Evolutionary conservation across 805 yeast genomes (phyloP).

Genomic region (Candida ipomoeae): DNA sequence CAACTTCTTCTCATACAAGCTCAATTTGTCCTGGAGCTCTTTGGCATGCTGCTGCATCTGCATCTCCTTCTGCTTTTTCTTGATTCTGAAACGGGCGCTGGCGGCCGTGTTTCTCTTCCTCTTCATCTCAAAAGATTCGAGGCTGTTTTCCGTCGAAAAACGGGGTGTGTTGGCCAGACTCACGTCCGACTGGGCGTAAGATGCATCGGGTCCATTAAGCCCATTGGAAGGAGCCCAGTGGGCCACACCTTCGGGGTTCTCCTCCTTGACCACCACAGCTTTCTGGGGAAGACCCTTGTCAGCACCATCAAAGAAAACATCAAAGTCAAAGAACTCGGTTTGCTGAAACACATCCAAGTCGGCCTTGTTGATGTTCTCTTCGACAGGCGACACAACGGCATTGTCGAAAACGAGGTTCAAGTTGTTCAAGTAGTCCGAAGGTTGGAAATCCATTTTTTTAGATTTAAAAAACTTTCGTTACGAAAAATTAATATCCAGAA

Average conservation of each 20-base stretch:
- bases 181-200: neutral
- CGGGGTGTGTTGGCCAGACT: neutral
- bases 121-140: slow-evolving; percentile 48
- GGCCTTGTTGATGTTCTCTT: slow-evolving; percentile 15
- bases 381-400: slow-evolving; percentile 19
- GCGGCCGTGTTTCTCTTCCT: slow-evolving; percentile 91
- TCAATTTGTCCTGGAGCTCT: slow-evolving; percentile 66
- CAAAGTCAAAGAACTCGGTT: slow-evolving; percentile 38
- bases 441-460: slow-evolving; percentile 36
- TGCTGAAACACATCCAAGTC: slow-evolving; percentile 40
- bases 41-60: slow-evolving; percentile 77
- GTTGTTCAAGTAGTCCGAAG: slow-evolving; percentile 38
- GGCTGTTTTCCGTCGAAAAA: neutral
- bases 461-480: slow-evolving; percentile 5
- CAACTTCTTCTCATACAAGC: slow-evolving; percentile 64
- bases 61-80: slow-evolving; percentile 88
- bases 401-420: slow-evolving; percentile 37
- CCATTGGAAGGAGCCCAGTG: neutral
- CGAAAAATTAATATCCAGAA: slow-evolving; percentile 2
- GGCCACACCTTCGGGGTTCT: neutral
- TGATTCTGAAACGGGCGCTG: slow-evolving; percentile 86
- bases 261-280: slow-evolving; percentile 6
- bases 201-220: neutral
- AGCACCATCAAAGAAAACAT: slow-evolving; percentile 25
- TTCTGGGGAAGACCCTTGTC: slow-evolving; percentile 8